Conservation (phyloP, 768 basidiomycete species). For the Baorangia bicolor region DNA sequence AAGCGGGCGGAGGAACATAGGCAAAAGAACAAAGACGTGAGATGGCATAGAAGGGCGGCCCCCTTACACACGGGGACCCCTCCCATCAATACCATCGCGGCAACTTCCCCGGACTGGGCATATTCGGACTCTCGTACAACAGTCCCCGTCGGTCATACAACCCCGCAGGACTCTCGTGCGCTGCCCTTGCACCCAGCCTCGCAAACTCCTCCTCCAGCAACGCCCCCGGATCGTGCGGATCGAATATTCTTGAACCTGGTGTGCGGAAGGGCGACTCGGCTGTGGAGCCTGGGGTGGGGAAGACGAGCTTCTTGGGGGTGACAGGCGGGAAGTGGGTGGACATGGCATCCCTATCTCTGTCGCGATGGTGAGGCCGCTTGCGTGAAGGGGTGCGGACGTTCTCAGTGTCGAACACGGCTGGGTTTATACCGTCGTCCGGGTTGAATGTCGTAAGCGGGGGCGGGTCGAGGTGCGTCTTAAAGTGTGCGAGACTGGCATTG, state of each 20-base stretch:
- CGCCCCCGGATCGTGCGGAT: conserved; percentile 69
- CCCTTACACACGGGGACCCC: background rate
- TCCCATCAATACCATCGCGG: conserved; percentile 47
- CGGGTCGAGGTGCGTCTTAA: conserved; percentile 67
- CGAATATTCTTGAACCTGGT: conserved; percentile 52
- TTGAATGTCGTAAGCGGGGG: conserved; percentile 41
- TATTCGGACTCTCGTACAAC: conserved; percentile 74
- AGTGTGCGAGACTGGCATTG: conserved; percentile 61
- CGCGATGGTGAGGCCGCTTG: conserved; percentile 36
- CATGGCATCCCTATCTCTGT: conserved; percentile 21
- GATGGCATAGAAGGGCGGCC: background rate
- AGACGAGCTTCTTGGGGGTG: conserved; percentile 45
- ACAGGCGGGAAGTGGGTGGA: conserved; percentile 33
- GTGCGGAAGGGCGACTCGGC: conserved; percentile 49
- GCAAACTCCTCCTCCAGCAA: conserved; percentile 73
- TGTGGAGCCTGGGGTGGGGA: conserved; percentile 27
- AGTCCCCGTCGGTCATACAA: conserved; percentile 60
- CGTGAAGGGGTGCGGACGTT: conserved; percentile 47
- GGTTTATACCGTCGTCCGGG: conserved; percentile 34
- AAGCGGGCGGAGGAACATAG: background rate
- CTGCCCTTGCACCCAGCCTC: conserved; percentile 42
- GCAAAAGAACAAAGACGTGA: background rate
- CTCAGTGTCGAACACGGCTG: conserved; percentile 36
- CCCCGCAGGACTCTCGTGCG: conserved; percentile 63
- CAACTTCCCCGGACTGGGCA: conserved; percentile 55